phyloP scores from a whole-genome alignment of 352 stramenopile genomes.

The Globisporangium perplexum region DNA sequence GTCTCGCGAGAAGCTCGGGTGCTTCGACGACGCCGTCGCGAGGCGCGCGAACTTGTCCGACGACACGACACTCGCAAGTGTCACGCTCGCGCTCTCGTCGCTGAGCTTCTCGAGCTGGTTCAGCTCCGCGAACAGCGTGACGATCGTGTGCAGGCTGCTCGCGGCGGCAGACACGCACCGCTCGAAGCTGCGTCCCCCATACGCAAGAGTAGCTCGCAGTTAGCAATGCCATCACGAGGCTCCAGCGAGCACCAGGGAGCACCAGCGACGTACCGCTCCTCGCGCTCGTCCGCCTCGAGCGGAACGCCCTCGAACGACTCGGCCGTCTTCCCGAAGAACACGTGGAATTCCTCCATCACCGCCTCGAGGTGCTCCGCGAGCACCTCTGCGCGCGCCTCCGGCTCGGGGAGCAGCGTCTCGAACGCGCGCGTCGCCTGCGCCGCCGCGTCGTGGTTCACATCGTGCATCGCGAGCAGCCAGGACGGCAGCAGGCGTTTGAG shows the following conservation, averaged over 20 bases:
- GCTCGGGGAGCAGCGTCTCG: conserved; percentile 39
- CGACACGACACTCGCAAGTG: conserved; percentile 44
- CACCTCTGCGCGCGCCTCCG: conserved; percentile 21
- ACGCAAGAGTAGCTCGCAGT: background rate
- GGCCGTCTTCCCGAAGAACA: conserved; percentile 52
- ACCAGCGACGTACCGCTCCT: conserved; percentile 41
- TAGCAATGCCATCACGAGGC: background rate
- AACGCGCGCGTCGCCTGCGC: conserved; percentile 43
- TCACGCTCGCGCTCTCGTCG: conserved; percentile 25
- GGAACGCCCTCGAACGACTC: conserved; percentile 60
- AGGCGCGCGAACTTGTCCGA: conserved; percentile 58
- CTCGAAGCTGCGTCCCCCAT: conserved; percentile 22
- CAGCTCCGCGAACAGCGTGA: conserved; percentile 42
- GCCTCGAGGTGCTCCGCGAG: conserved; percentile 31
- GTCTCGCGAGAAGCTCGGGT: conserved; percentile 67
- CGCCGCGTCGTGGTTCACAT: conserved; percentile 54
- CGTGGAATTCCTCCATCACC: conserved; percentile 59
- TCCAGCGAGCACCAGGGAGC: too few species aligned
- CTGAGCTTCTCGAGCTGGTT: conserved; percentile 32
- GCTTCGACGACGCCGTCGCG: conserved; percentile 59
- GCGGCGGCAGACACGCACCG: conserved; percentile 59
- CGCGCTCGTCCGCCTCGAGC: conserved; percentile 53
- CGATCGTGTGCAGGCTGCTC: conserved; percentile 49
- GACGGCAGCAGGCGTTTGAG: conserved; percentile 67
- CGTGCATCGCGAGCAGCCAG: conserved; percentile 81